Conservation (phyloP, 2,329 filamentous ascomycete species). For the Aspergillus neotritici region DNA sequence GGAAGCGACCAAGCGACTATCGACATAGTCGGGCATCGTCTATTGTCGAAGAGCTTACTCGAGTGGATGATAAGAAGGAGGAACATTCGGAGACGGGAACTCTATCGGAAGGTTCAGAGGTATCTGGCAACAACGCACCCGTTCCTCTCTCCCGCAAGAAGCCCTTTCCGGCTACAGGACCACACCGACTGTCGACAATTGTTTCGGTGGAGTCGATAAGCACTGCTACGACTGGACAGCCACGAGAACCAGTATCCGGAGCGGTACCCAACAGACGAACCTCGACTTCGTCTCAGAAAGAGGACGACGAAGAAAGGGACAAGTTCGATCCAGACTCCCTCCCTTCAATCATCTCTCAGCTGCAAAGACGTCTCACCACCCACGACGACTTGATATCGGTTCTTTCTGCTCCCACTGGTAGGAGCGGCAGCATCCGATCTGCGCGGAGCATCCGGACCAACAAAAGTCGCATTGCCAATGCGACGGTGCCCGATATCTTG, state of each 20-base stretch:
- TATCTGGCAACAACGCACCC: constrained; percentile 33
- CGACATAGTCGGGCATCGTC: constrained; percentile 14
- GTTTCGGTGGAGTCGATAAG: constrained; percentile 52
- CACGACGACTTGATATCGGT: constrained; percentile 94
- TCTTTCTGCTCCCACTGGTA: constrained; percentile 60
- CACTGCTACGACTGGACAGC: constrained; percentile 21
- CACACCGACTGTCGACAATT: constrained; percentile 53
- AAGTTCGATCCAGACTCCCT: constrained; percentile 40
- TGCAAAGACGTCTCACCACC: constrained; percentile 75
- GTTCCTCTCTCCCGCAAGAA: constrained; percentile 39
- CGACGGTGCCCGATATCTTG: constrained; percentile 70
- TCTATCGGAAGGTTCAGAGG: constrained; percentile 35
- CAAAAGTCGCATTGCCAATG: constrained; percentile 59
- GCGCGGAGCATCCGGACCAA: constrained; percentile 72
- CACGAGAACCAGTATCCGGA: constrained; percentile 11
- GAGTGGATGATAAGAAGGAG: constrained; percentile 21
- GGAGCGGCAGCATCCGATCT: constrained; percentile 66
- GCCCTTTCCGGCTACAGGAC: constrained; percentile 50
- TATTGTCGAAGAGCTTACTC: constrained; percentile 4
- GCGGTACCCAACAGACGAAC: constrained; percentile 22
- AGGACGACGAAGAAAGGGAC: constrained; percentile 40
- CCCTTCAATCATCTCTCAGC: constrained; percentile 42
- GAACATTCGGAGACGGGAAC: constrained; percentile 24
- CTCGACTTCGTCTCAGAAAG: constrained; percentile 10
- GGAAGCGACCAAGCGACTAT: constrained; percentile 11